Evolutionary conservation across 1,284 basidiomycete species (phyloP), one percentile per base, ranked within the genome.

Genomic region (Puccinia novopanici): DNA sequence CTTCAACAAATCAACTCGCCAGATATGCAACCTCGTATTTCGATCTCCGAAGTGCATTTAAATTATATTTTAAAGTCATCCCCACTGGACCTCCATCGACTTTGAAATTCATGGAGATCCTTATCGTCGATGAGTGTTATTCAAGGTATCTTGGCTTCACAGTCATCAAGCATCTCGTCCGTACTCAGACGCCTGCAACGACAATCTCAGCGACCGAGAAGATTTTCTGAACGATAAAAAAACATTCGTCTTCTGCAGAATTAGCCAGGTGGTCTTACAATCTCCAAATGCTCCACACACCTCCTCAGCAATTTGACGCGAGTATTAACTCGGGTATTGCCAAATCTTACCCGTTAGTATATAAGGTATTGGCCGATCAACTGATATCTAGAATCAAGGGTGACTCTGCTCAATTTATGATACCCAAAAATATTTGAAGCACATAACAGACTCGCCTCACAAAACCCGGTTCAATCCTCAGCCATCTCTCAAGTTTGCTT

Each of bases 281-380:
- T 67, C 10, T 80, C 8, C 13, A 80, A n/a, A 57, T 80, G 10
- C 57, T 72, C 3, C 37, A 37, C 30, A 52, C 40, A 19, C 27
- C n/a, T 63, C 57, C 40, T 73, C 55, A 57, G 24, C 52, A 45
- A n/a, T 42, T 34, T 24, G 24, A 61, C 24, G 54, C 59, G 22
- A 13, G 24, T 40, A 8, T 24, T 27, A 5, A 34, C 37, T n/a
- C 45, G 22, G 42, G 42, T 27, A 40, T 12, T 12, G 13, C 68
- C 24, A 73, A 42, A 63, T 30, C 13, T 24, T 73, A 70, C 54
- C 70, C 78, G 15, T 73, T 71, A 27, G 54, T 50, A 40, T 50
- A 40, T 40, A 70, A 71, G 45, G 78, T 63, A 37, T 55, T 80
- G 22, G 78, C 78, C 3, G 70, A 80, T 65, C 78, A 80, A 55